A percentile compares a stretch with the other conserved stretches of the same genome.
These are phyloP conservation scores for Spongospora subterranea DNA, from an alignment of 208 protist genomes.

Conservation along the genomic window DNA sequence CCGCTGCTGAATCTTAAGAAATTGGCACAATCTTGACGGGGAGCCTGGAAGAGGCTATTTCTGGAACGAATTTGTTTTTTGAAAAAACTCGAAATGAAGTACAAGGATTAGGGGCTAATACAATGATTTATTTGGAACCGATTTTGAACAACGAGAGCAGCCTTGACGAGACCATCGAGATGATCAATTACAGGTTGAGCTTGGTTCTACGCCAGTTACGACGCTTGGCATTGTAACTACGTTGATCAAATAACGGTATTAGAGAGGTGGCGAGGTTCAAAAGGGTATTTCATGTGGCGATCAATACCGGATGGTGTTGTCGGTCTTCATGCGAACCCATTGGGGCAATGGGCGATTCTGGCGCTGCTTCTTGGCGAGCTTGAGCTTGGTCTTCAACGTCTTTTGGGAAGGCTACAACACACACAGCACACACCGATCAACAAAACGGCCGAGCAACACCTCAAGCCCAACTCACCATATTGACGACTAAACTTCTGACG, in stretches of 20 bases:
- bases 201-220: constrained; percentile 82
- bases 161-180: not conserved
- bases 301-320: constrained; percentile 82
- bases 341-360: constrained; percentile 84
- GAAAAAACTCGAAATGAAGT: too few relatives aligned
- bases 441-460: too few relatives aligned
- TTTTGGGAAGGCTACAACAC: constrained; percentile 78
- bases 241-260: not conserved
- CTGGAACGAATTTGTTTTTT: too few relatives aligned
- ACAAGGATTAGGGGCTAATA: too few relatives aligned
- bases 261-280: not conserved
- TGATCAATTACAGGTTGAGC: constrained; percentile 75
- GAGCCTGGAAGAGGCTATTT: too few relatives aligned
- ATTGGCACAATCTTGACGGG: too few relatives aligned
- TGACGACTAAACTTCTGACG: too few relatives aligned
- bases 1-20: too few relatives aligned
- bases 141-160: not conserved
- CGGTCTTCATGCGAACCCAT: constrained; percentile 84
- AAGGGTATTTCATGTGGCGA: constrained; percentile 24
- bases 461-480: too few relatives aligned
- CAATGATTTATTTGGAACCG: too few relatives aligned
- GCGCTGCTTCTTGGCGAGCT: constrained; percentile 79
- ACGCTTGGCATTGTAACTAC: constrained; percentile 81
- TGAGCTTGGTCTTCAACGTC: constrained; percentile 77
- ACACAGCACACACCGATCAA: too few relatives aligned